Conservation (phyloP, 1,284 basidiomycete species). For the Puccinia triticina region DNA sequence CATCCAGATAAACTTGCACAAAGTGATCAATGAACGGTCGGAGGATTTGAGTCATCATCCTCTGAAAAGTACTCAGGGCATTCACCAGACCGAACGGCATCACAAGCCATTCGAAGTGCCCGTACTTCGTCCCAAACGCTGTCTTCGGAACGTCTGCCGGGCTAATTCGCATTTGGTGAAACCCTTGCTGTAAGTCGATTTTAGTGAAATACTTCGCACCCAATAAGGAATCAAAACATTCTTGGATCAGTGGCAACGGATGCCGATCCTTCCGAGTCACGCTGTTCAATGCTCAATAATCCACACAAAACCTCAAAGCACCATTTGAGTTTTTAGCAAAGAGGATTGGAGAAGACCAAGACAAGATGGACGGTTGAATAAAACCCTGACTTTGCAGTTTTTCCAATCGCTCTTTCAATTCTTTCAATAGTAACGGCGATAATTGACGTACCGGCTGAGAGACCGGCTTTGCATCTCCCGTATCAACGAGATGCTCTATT, state of each 20-base stretch:
- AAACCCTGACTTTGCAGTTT: not conserved
- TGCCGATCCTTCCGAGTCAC: not conserved
- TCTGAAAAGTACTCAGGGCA: no score
- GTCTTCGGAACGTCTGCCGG: no score
- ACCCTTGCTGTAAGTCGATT: no score
- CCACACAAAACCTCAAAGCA: not conserved
- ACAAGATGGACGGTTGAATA: not conserved
- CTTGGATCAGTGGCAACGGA: conserved; percentile 8
- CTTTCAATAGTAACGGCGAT: not conserved
- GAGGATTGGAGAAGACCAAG: conserved; percentile 1
- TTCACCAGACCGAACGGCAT: no score
- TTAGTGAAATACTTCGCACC: no score
- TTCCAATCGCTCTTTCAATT: not conserved
- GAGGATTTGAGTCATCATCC: no score
- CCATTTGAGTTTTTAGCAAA: conserved; percentile 8
- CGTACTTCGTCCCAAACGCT: no score
- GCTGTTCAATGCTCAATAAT: not conserved
- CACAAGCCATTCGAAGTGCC: no score
- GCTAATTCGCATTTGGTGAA: no score
- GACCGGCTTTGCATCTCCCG: not conserved
- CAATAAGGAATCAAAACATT: conserved; percentile 10
- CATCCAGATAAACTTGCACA: no score
- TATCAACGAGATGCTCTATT: conserved; percentile 7
- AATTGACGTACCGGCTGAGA: not conserved
- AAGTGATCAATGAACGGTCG: no score